Evolutionary conservation across 192 early-diverging fungal genomes (phyloP), one percentile per base, ranked within the genome.

Genomic region (Chytriomyces sp.): DNA sequence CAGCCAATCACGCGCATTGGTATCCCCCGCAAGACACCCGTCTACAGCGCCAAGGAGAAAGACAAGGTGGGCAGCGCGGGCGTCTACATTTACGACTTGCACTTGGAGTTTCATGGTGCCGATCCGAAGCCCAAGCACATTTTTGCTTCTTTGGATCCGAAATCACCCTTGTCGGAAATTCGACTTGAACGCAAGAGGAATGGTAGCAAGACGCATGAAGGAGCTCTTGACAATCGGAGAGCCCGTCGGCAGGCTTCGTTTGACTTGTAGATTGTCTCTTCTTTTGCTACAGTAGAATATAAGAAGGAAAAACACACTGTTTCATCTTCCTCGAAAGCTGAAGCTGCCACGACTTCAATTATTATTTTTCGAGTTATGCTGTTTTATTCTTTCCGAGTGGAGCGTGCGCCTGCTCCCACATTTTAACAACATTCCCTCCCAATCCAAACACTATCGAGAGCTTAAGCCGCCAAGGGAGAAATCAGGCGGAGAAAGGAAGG

Each of bases 401-500:
- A 14, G 14, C 22, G 44, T 22, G 14, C 19, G 14, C 22, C 44
- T 49, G 17, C 44, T 49, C 44, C 44, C 22, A 14, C 44, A 0
- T n/a, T 49, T 49, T 0, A 14, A 49, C 7, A 49, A 22, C 44
- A 58, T 58, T 58, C 28, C 55, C 10, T 57, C 56, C 56, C 56
- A 58, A 22, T 49, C 22, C 22, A n/a, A 49, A 22, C 44, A 49
- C 44, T 14, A 49, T n/a, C 22, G 44, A 49, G 17, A 22, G 22
- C 31, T 63, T 74, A 82, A 17, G 75, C 75, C n/a, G 82, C 79
- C 37, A 84, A 70, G 1, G 82, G 82, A 1, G 79, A 81, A 40
- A 84, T 81, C 31, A 84, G 70, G 5, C 75, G 72, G 28, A 84
- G 61, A n/a, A 84, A 52, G 25, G 69, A 76, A 5, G 82, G 82